A percentile compares a stretch with the other conserved stretches of the same genome.
These are phyloP conservation scores for Omphalea diandra DNA, from an alignment of 441 rosid genomes.

Conservation along the genomic window DNA sequence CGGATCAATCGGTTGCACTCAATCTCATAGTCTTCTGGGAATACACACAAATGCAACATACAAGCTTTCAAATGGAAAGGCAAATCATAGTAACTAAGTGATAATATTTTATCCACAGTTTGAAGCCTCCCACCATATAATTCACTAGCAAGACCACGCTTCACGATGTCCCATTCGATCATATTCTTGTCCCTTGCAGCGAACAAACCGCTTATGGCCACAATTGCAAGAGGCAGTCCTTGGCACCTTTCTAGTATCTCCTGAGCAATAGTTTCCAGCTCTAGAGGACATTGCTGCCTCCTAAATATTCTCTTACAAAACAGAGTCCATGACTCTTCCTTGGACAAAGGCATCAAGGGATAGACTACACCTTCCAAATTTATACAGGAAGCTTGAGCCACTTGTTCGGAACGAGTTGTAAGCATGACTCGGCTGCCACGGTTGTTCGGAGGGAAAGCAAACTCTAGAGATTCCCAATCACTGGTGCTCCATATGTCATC, in stretches of 20 bases:
- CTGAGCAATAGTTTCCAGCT: conserved; percentile 31
- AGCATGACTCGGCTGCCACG: no score
- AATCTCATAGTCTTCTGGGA: conserved; percentile 27
- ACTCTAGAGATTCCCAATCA: no score
- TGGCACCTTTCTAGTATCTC: conserved; percentile 35
- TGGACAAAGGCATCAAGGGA: no score
- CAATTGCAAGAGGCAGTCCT: conserved; percentile 45
- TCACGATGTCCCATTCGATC: conserved; percentile 29
- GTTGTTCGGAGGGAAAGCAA: no score
- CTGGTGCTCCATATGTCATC: no score
- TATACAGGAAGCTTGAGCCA: no score
- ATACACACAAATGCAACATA: conserved; percentile 31
- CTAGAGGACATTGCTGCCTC: conserved; percentile 42
- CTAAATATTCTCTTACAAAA: no score
- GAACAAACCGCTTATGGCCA: conserved; percentile 44
- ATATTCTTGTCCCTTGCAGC: conserved; percentile 30
- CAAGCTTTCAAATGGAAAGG: conserved; percentile 32
- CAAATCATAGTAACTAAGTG: conserved; percentile 36
- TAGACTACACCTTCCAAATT: no score
- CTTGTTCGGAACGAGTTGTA: no score
- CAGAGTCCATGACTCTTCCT: no score
- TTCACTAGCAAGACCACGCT: conserved; percentile 24
- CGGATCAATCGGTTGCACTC: conserved; percentile 11
- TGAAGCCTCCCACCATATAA: conserved; percentile 22
- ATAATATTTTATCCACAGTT: conserved; percentile 27